Conservation (phyloP, 805 yeast species). For the Suhomyces prunicola region DNA sequence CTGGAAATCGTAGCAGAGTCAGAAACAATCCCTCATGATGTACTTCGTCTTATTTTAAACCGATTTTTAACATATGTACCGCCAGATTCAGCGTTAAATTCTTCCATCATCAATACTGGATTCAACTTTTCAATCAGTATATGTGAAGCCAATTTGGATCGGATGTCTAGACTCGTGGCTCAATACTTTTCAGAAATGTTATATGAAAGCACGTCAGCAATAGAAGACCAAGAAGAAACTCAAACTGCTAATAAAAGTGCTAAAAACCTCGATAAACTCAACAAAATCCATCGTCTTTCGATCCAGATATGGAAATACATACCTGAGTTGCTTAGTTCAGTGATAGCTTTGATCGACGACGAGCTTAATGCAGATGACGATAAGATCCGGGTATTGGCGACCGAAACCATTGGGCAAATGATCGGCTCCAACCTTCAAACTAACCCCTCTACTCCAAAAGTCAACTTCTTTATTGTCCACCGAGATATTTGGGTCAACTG, state of each 20-base stretch:
- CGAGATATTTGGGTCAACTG: conserved; percentile 63
- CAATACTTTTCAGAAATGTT: conserved; percentile 76
- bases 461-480: conserved; percentile 58
- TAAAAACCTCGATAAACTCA: conserved; percentile 41
- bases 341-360: conserved; percentile 75
- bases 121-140: conserved; percentile 63
- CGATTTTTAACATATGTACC: conserved; percentile 44
- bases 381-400: conserved; percentile 60
- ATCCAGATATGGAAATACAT: conserved; percentile 72
- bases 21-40: conserved; percentile 57
- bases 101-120: conserved; percentile 47
- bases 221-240: conserved; percentile 16
- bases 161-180: conserved; percentile 72
- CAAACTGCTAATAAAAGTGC: conserved; percentile 13
- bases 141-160: conserved; percentile 67
- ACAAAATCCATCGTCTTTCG: conserved; percentile 60
- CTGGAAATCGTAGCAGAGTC: conserved; percentile 73
- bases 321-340: conserved; percentile 71
- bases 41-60: conserved; percentile 61
- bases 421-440: conserved; percentile 26
- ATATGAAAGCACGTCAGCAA: conserved; percentile 43
- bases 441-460: conserved; percentile 34
- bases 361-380: conserved; percentile 73
- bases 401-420: conserved; percentile 69
- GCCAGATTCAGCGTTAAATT: conserved; percentile 16